Evolutionary conservation across 2,329 filamentous ascomycete species (phyloP).

Genomic region (Aphanoascus verrucosus): DNA sequence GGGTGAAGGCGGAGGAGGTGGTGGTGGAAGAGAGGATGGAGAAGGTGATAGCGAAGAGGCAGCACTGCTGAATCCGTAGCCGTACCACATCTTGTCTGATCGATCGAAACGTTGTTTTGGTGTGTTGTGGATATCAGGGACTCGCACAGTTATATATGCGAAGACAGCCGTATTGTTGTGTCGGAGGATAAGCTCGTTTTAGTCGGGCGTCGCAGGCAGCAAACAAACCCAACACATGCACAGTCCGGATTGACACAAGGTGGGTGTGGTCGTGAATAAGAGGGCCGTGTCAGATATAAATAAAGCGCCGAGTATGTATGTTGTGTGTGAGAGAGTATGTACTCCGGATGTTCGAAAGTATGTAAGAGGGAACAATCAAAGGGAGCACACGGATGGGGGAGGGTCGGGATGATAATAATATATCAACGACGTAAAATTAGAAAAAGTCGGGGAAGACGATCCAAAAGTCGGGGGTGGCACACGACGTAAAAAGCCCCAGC

Average conservation of each 20-base stretch:
- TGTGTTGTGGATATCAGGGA: neutral
- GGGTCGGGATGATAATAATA: neutral
- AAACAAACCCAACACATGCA: slow-evolving; percentile 6
- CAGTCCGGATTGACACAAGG: neutral
- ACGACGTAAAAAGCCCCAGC: neutral
- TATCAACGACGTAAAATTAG: slow-evolving; percentile 3
- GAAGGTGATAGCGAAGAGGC: slow-evolving; percentile 21
- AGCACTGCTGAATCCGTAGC: slow-evolving; percentile 16
- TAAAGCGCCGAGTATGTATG: neutral
- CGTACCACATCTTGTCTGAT: slow-evolving; percentile 12
- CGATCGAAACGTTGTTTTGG: neutral
- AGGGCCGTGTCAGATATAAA: neutral
- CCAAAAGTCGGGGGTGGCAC: slow-evolving; percentile 5
- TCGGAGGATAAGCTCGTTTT: neutral
- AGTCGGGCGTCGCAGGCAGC: slow-evolving; percentile 1
- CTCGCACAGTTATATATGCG: neutral
- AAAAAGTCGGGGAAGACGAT: neutral
- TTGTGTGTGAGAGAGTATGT: neutral
- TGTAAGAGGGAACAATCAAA: neutral
- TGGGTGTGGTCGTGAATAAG: neutral
- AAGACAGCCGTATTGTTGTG: neutral
- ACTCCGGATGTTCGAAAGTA: too few relatives aligned
- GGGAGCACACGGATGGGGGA: neutral
- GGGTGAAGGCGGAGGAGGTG: slow-evolving; percentile 32
- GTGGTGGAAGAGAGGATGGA: slow-evolving; percentile 24